Conservation (phyloP, 345 rosid genomes). For the Lepidium didymum region DNA sequence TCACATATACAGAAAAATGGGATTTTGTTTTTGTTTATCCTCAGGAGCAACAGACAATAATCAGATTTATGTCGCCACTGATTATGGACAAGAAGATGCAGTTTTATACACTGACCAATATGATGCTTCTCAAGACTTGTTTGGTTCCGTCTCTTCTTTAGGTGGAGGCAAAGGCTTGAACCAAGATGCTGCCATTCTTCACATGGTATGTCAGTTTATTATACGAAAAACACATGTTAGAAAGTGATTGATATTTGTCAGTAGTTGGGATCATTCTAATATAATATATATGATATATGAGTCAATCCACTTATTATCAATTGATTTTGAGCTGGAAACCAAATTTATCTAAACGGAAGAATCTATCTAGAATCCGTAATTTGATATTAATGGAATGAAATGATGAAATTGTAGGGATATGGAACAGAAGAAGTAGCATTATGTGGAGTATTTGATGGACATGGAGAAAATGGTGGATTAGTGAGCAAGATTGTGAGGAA, state of each 20-base stretch:
- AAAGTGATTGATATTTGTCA: too few species aligned
- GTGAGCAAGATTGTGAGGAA: slow-evolving; percentile 67
- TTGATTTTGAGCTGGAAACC: too few species aligned
- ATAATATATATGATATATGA: too few species aligned
- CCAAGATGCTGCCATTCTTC: slow-evolving; percentile 74
- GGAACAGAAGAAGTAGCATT: slow-evolving; percentile 51
- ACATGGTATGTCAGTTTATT: slow-evolving; percentile 33
- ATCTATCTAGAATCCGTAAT: background rate
- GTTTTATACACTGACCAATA: slow-evolving; percentile 7
- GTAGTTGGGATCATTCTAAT: too few species aligned
- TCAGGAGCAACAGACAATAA: slow-evolving; percentile 17
- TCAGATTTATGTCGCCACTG: slow-evolving; percentile 23
- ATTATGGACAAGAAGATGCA: slow-evolving; percentile 27
- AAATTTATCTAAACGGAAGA: too few species aligned
- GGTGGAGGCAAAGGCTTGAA: slow-evolving; percentile 71
- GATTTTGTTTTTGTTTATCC: slow-evolving; percentile 23
- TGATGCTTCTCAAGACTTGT: background rate
- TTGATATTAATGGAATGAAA: background rate
- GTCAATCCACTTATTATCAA: too few species aligned
- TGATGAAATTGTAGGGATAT: slow-evolving; percentile 37
- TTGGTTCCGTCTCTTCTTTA: slow-evolving; percentile 51
- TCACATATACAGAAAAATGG: slow-evolving; percentile 5
- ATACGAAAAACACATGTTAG: too few species aligned
- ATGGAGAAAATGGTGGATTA: slow-evolving; percentile 67
- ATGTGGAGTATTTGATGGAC: slow-evolving; percentile 86